A percentile compares a stretch with the other conserved stretches of the same genome.
These are phyloP conservation scores for Pyronema domesticum DNA, from an alignment of 495 filamentous ascomycete genomes.

Conservation along the genomic window DNA sequence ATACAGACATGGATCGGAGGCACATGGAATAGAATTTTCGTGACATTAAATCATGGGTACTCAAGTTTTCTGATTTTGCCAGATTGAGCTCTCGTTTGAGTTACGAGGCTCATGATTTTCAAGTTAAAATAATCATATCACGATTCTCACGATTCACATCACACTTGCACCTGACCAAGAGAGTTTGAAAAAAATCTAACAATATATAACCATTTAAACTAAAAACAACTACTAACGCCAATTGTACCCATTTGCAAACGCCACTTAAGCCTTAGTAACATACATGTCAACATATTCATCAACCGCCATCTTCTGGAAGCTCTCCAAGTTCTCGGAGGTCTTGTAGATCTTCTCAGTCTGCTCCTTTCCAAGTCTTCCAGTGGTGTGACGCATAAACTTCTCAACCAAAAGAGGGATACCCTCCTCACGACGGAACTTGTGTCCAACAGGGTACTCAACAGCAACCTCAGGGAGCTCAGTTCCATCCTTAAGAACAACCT, in stretches of 20 bases:
- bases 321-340: constrained; percentile 54
- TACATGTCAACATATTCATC: constrained; percentile 93
- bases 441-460: constrained; percentile 90
- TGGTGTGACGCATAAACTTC: constrained; percentile 86
- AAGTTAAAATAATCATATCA: no score
- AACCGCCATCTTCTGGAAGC: constrained; percentile 42
- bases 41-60: no score
- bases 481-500: constrained; percentile 83
- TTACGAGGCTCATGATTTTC: no score
- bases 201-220: no score
- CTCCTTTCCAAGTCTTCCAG: constrained; percentile 57
- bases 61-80: no score
- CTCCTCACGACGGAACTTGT: constrained; percentile 79
- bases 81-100: no score
- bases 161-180: no score
- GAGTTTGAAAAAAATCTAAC: no score
- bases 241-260: not conserved
- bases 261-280: constrained; percentile 40
- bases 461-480: constrained; percentile 80
- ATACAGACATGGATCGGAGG: no score
- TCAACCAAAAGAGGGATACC: constrained; percentile 88
- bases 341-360: constrained; percentile 63
- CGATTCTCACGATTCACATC: no score
- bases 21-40: no score
- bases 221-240: no score